Conservation (phyloP, 2,329 filamentous ascomycete species). For the Alternaria sp. region DNA sequence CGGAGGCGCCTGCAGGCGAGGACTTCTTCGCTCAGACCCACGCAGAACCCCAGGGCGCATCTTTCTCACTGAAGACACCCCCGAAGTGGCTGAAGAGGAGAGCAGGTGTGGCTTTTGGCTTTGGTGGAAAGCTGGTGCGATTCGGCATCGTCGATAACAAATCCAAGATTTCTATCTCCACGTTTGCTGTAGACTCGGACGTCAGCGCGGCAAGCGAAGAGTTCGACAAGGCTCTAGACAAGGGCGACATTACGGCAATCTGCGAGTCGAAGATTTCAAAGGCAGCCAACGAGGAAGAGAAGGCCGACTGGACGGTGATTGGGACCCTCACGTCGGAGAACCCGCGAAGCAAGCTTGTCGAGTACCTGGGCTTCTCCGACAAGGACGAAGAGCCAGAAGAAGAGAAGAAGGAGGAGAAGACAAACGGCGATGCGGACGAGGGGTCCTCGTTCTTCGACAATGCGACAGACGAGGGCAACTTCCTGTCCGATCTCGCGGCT, state of each 20-base stretch:
- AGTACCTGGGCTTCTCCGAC: conserved; percentile 86
- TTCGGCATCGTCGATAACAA: conserved; percentile 72
- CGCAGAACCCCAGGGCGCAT: conserved; percentile 85
- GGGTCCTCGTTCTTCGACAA: conserved; percentile 82
- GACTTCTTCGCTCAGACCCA: conserved; percentile 97
- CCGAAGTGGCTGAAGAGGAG: conserved; percentile 91
- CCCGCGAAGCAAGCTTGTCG: conserved; percentile 82
- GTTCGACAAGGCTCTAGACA: conserved; percentile 82
- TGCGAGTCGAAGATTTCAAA: conserved; percentile 79
- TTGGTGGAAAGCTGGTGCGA: conserved; percentile 88
- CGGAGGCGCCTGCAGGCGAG: conserved; percentile 79
- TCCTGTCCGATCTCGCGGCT: conserved; percentile 82
- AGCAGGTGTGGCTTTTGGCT: conserved; percentile 87
- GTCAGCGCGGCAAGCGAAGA: conserved; percentile 84
- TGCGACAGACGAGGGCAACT: conserved; percentile 74
- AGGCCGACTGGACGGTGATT: conserved; percentile 94
- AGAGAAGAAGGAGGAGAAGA: conserved; percentile 48
- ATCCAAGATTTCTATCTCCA: conserved; percentile 82
- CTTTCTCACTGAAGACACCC: conserved; percentile 83
- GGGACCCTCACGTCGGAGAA: conserved; percentile 85
- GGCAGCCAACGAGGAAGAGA: conserved; percentile 86
- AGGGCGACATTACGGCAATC: conserved; percentile 77
- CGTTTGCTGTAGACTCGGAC: conserved; percentile 86
- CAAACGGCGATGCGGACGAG: conserved; percentile 53
- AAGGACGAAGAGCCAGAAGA: conserved; percentile 48